These are phyloP conservation scores for Pelargonium nanum DNA, from an alignment of 345 rosid species.

Conservation along the genomic window DNA sequence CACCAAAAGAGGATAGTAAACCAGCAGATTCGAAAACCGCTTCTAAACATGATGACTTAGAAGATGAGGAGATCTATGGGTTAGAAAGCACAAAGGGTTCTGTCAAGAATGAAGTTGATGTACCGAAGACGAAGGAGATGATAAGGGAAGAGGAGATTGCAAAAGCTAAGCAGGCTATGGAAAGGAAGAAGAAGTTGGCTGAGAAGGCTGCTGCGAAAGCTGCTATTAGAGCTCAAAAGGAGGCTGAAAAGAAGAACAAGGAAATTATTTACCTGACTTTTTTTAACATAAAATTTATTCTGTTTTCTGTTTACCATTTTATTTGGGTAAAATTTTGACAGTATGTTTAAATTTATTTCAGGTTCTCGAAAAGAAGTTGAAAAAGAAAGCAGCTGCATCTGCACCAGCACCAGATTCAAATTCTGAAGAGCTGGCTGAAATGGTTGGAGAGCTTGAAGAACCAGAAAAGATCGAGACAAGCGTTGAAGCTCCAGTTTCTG, in stretches of 20 bases:
- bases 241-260: constrained; percentile 88
- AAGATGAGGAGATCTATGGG: constrained; percentile 10
- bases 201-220: constrained; percentile 90
- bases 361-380: constrained; percentile 85
- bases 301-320: not conserved
- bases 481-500: constrained; percentile 24
- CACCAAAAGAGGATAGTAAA: constrained; percentile 37
- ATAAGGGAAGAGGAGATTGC: constrained; percentile 81
- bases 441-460: constrained; percentile 38
- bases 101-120: constrained; percentile 34
- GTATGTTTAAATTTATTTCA: constrained; percentile 18
- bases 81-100: constrained; percentile 2
- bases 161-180: constrained; percentile 82
- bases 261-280: too few relatives aligned
- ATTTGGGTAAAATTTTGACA: not conserved
- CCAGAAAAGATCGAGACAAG: constrained; percentile 34
- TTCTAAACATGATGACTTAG: constrained; percentile 25
- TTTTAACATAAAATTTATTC: too few relatives aligned
- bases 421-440: constrained; percentile 40
- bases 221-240: constrained; percentile 81
- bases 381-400: constrained; percentile 50
- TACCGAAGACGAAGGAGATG: constrained; percentile 66
- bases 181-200: constrained; percentile 88
- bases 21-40: constrained; percentile 25
- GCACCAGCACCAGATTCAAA: constrained; percentile 20